These are phyloP conservation scores for Lactarius deliciosus DNA, from an alignment of 768 basidiomycete species.

Conservation along the genomic window DNA sequence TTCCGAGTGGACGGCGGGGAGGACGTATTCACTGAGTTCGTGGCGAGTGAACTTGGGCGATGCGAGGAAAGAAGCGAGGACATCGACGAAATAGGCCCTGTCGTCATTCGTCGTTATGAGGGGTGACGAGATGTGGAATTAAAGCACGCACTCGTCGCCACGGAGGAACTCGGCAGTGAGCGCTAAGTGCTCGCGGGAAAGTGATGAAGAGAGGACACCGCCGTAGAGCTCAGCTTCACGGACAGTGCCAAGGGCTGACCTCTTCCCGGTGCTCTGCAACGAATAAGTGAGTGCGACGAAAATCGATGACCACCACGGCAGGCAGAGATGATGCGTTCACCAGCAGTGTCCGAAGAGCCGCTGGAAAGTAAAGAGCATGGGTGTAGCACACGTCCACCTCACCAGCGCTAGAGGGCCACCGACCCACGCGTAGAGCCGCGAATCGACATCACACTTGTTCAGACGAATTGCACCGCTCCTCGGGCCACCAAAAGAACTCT, in stretches of 20 bases:
- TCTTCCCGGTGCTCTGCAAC: conserved; percentile 76
- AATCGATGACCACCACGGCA: not conserved
- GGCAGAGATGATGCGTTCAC: not conserved
- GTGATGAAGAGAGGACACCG: conserved; percentile 80
- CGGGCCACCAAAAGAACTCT: not conserved
- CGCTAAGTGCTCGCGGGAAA: conserved; percentile 88
- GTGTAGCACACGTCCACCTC: not conserved
- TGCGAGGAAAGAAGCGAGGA: conserved; percentile 81
- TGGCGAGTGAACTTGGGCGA: conserved; percentile 80
- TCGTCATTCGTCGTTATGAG: not conserved
- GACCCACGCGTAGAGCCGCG: not conserved
- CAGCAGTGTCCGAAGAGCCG: not conserved
- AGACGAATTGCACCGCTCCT: not conserved
- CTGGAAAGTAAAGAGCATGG: not conserved
- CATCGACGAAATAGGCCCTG: conserved; percentile 87
- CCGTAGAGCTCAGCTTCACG: conserved; percentile 94
- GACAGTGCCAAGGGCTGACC: conserved; percentile 86
- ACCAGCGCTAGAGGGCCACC: conserved; percentile 1
- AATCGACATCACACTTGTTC: not conserved
- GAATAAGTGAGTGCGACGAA: conserved; percentile 7
- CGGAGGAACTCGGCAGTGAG: conserved; percentile 93
- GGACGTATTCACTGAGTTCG: conserved; percentile 73
- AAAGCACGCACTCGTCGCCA: conserved; percentile 85
- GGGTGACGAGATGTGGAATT: not conserved
- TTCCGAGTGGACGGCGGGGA: conserved; percentile 71